Conservation (phyloP, 768 basidiomycete genomes). For the Serendipita vermifera region DNA sequence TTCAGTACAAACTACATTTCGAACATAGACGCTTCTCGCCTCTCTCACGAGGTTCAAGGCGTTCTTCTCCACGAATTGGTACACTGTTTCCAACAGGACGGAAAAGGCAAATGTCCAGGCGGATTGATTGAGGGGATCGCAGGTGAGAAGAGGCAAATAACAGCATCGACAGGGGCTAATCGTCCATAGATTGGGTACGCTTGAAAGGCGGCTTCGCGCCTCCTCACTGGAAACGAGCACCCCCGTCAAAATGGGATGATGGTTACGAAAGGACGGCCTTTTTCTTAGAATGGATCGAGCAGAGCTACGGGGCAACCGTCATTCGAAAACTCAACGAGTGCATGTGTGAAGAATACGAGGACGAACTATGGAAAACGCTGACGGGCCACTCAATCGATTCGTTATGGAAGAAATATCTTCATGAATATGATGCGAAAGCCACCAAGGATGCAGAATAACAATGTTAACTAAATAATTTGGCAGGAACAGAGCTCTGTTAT, state of each 20-base stretch:
- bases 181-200: slow-evolving; percentile 51
- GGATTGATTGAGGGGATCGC: slow-evolving; percentile 73
- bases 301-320: slow-evolving; percentile 30
- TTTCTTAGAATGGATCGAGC: slow-evolving; percentile 51
- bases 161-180: not conserved
- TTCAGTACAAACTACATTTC: slow-evolving; percentile 54
- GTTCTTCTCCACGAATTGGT: slow-evolving; percentile 66
- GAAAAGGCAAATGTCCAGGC: slow-evolving; percentile 43
- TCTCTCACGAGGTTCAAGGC: slow-evolving; percentile 48
- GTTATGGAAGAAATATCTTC: slow-evolving; percentile 43
- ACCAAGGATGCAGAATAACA: too few species aligned
- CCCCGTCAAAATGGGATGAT: slow-evolving; percentile 49
- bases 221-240: slow-evolving; percentile 52
- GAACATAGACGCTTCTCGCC: slow-evolving; percentile 26
- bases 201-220: slow-evolving; percentile 43
- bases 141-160: slow-evolving; percentile 30
- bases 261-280: slow-evolving; percentile 65
- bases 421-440: slow-evolving; percentile 1
- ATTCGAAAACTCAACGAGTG: slow-evolving; percentile 45
- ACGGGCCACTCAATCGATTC: slow-evolving; percentile 40
- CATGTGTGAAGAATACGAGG: slow-evolving; percentile 41
- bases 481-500: not conserved
- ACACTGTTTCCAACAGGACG: slow-evolving; percentile 66
- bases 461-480: not conserved
- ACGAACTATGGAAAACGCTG: slow-evolving; percentile 37